A percentile compares a stretch with the other conserved stretches of the same genome.
phyloP scores from a whole-genome alignment of 805 yeast species.

The Hanseniaspora occidentalis region DNA sequence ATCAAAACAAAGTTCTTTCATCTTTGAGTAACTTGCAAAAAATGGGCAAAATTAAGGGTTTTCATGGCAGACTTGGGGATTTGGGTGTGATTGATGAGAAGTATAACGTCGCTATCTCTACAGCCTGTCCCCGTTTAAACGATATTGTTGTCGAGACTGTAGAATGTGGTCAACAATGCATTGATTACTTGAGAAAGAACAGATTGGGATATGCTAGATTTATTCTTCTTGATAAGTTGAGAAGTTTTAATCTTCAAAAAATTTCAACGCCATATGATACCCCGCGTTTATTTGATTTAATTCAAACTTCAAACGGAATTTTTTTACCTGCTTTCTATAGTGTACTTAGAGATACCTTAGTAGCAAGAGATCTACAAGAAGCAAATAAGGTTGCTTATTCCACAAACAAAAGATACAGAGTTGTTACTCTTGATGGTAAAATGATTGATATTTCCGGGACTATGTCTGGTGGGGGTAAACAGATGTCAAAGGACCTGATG shows the following conservation, averaged over 20 bases:
- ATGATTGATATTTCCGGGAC: slow-evolving; percentile 90
- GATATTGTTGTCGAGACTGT: slow-evolving; percentile 84
- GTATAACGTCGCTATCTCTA: slow-evolving; percentile 88
- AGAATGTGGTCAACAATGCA: slow-evolving; percentile 60
- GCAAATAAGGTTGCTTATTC: slow-evolving; percentile 89
- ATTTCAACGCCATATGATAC: slow-evolving; percentile 63
- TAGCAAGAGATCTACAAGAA: slow-evolving; percentile 61
- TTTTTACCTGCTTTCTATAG: slow-evolving; percentile 85
- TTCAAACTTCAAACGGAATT: slow-evolving; percentile 49
- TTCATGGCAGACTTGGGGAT: slow-evolving; percentile 85
- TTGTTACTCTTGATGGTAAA: slow-evolving; percentile 87
- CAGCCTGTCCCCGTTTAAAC: slow-evolving; percentile 85
- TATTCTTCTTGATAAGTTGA: slow-evolving; percentile 63
- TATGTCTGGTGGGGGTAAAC: slow-evolving; percentile 90
- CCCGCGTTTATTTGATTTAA: slow-evolving; percentile 76
- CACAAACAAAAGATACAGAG: slow-evolving; percentile 57
- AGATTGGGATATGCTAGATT: slow-evolving; percentile 84
- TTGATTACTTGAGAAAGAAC: slow-evolving; percentile 70
- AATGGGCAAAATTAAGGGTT: slow-evolving; percentile 75
- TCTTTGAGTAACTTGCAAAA: slow-evolving; percentile 58
- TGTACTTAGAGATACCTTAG: slow-evolving; percentile 76
- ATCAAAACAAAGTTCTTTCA: slow-evolving; percentile 60
- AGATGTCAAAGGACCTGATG: slow-evolving; percentile 67
- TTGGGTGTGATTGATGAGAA: slow-evolving; percentile 80
- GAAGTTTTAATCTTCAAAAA: slow-evolving; percentile 43